Evolutionary conservation across 2,329 filamentous ascomycete species (phyloP), one percentile per base, ranked within the genome.

Genomic region (Cephalotrichum gorgonifer): DNA sequence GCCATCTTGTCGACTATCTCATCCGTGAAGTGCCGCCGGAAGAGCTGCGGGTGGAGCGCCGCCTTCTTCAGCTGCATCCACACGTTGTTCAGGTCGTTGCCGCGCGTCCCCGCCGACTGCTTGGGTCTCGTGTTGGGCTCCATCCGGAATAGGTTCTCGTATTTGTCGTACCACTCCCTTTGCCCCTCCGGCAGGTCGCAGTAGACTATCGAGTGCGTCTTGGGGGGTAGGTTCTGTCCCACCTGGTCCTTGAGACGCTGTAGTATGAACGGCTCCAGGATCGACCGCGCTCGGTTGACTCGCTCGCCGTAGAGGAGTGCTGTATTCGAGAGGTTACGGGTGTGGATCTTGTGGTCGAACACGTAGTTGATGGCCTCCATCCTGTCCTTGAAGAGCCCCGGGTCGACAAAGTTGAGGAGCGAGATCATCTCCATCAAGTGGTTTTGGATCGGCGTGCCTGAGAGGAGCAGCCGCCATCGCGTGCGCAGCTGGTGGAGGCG

Each of bases 231-330:
- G 59, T 93, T 85, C 43, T 72, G 71, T n/a, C 97, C 75, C 8
- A 96, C 90, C 59, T 97, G 89, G 44, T 87, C 81, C 69, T 98
- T 98, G 68, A 93, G 91, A 7, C 93, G 80, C 54, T 95, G 88
- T 3, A 98, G 72, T 48, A 98, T 93, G 61, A 98, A 98, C 0
- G 93, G 93, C 23, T 90, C 88, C 59, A 98, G 80, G 72, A 98
- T 98, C 0, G 86, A 88, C 49, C 90, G 83, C 2, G 93, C 93
- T 42, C 90, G 79, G 50, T 81, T 79, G 50, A 97, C 93, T 39
- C 93, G 84, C 62, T 95, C 88, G 42, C 81, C 84, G 22, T 93
- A 95, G 1, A 98, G 71, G 11, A 97, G 76, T 1, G 88, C 86
- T 22, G 86, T 86, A 61, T 96, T 83, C 50, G 84, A 79, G 8